Base-by-base conservation (phyloP, 176 grass and related monocot genomes). In the Bothriochloa decipiens region DNA sequence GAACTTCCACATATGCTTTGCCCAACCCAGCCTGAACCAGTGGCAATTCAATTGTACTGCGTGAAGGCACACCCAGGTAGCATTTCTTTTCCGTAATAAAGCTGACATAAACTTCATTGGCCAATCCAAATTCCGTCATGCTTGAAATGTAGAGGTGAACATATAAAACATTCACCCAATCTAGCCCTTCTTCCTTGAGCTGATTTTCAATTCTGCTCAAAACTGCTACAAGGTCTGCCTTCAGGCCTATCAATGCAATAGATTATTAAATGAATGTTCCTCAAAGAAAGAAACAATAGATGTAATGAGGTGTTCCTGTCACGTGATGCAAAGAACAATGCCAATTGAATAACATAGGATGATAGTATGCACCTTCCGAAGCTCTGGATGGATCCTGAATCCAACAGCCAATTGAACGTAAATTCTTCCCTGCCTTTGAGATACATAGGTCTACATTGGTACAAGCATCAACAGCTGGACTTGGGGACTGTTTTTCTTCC, bases 81-180 rank as follows among this genome's bases (percentile, higher is more conserved):
- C 96, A 98, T 78, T 93, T 91, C 84, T 89, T 86, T 82, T 91
- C 87, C 36, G 92, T 95, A 77, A 98, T 98, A 65, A 95, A 95
- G 17, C 87, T 91, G 69, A 98, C 91, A 84, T 98, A 98, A 72
- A 98, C 87, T 74, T 95, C 93, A 83, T 98, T 98, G 46, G 91
- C 96, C 52, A 91, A 79, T 68, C 75, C 89, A 84, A 98, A 98
- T 12, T 93, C 81, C 75, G 90, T 90, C 92, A 98, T 98, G 46
- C 89, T 91, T 84, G 96, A 93, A 88, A 98, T 98, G 74, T 95
- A 98, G 47, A 98, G 89, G 87, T 98, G 96, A 81, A 98, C 84
- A 81, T 98, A 98, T 35, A 98, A 62, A 83, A 95, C 91, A 75
- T 98, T 95, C 76, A 86, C 52, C 96, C 96, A 98, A 82, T 74